These are phyloP conservation scores for Beta vulgaris DNA, from an alignment of 148 eudicot species.

Conservation along the genomic window DNA sequence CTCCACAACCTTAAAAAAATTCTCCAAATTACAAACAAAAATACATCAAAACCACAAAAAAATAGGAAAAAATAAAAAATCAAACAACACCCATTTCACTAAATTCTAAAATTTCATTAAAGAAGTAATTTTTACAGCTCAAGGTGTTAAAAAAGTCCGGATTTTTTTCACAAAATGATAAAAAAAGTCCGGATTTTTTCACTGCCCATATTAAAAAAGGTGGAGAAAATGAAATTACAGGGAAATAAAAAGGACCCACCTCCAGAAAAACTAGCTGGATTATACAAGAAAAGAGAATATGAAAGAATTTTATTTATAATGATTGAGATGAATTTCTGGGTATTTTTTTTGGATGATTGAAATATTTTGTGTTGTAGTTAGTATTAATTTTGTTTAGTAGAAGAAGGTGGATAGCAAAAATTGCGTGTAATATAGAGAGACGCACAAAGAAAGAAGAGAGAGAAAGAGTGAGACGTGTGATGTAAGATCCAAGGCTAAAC, in stretches of 20 bases:
- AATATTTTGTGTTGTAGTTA: neutral
- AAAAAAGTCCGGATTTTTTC: neutral
- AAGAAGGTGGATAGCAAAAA: conserved; percentile 25
- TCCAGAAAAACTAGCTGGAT: neutral
- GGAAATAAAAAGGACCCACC: conserved; percentile 17
- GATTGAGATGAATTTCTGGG: conserved; percentile 21
- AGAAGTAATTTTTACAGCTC: neutral
- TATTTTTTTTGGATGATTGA: neutral
- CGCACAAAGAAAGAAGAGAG: conserved; percentile 10
- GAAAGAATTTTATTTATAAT: conserved; percentile 1
- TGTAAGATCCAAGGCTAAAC: conserved; percentile 40
- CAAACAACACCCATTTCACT: conserved; percentile 18
- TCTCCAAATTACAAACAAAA: conserved; percentile 21
- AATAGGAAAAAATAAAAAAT: neutral
- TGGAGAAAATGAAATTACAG: neutral
- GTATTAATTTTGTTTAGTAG: neutral
- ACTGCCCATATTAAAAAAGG: neutral
- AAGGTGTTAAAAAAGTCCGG: neutral
- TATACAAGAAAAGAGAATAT: neutral
- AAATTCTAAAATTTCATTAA: conserved; percentile 2
- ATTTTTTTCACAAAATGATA: neutral
- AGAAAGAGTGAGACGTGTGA: conserved; percentile 27
- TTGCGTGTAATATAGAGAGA: conserved; percentile 20
- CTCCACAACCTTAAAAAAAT: conserved; percentile 12
- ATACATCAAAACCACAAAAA: conserved; percentile 19